phyloP scores from a whole-genome alignment of 441 rosid genomes.

The Gossypium laxum region DNA sequence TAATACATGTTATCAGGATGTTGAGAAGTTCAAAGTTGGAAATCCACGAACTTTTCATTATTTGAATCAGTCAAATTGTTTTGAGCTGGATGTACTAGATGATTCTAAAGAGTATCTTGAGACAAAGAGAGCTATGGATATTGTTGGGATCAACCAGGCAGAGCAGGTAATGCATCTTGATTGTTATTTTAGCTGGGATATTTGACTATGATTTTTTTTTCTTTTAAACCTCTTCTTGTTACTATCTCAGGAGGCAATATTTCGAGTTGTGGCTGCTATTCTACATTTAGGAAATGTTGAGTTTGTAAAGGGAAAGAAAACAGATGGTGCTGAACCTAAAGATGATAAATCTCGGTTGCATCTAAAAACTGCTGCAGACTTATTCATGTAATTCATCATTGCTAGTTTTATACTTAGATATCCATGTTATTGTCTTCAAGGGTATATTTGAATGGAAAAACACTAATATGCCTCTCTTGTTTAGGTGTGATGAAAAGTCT shows the following conservation, averaged over 20 bases:
- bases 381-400: constrained; percentile 50
- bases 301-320: constrained; percentile 66
- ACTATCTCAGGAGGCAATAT: constrained; percentile 63
- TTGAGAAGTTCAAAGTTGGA: constrained; percentile 64
- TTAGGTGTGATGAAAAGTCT: constrained; percentile 78
- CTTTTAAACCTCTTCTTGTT: constrained; percentile 20
- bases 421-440: neutral
- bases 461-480: constrained; percentile 17
- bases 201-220: neutral
- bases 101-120: constrained; percentile 69
- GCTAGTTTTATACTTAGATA: neutral
- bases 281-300: constrained; percentile 89
- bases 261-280: constrained; percentile 86
- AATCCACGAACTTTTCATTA: constrained; percentile 76
- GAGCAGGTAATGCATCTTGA: constrained; percentile 55
- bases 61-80: constrained; percentile 81
- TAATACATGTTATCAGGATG: constrained; percentile 39
- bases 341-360: constrained; percentile 67
- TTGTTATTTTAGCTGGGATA: neutral
- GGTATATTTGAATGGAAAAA: constrained; percentile 14
- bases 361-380: constrained; percentile 70
- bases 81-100: constrained; percentile 55
- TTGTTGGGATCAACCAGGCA: constrained; percentile 69
- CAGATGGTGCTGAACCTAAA: constrained; percentile 68
- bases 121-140: constrained; percentile 81